Base-by-base conservation (phyloP, 495 filamentous ascomycete genomes). In the Talaromyces wortmannii region DNA sequence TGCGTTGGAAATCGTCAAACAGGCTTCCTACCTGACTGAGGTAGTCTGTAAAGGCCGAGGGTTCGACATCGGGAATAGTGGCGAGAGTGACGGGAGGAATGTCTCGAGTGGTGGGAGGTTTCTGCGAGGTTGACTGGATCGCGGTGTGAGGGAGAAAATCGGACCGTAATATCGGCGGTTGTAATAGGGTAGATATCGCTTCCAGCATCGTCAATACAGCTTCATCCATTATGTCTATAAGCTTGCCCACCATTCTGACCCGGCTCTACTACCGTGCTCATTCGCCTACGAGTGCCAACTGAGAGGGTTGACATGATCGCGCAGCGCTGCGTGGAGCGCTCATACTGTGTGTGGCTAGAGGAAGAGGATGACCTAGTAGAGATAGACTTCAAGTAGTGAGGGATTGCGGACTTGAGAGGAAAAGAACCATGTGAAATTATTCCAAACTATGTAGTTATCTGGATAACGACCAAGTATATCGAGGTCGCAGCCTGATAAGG, bases 71-170 rank as follows among this genome's bases (percentile, higher is more conserved):
- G 10, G 84, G 81, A 48, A 92, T 87, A 55, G 89, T 90, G 12
- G 89, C 87, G 42, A 94, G 76, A 1, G 86, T 82, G 15, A 94
- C 89, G 3, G 89, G 89, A 3, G 89, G 89, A 55, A 94, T 94
- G 62, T 94, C 89, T 71, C 77, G 78, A 1, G 88, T 72, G 31
- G 86, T 88, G 0, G 89, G 89, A 5, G 85, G 82, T 50, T 80
- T 86, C 57, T 86, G 84, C 10, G 79, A 66, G 55, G 80, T 82
- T 12, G 76, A 71, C 0, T 86, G 74, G 11, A 79, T 77, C 2
- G 81, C 64, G 0, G 84, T 80, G 60, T 89, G 83, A 2, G 87
- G 83, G n/a, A 83, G 69, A 43, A 90, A 75, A 31, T 85, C 89
- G n/a, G 87, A 87, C 40, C 90, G 84, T 10, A 89, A 77, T 55